Base-by-base conservation (phyloP, 352 stramenopile species). In the Aphanomyces cochlioides region DNA sequence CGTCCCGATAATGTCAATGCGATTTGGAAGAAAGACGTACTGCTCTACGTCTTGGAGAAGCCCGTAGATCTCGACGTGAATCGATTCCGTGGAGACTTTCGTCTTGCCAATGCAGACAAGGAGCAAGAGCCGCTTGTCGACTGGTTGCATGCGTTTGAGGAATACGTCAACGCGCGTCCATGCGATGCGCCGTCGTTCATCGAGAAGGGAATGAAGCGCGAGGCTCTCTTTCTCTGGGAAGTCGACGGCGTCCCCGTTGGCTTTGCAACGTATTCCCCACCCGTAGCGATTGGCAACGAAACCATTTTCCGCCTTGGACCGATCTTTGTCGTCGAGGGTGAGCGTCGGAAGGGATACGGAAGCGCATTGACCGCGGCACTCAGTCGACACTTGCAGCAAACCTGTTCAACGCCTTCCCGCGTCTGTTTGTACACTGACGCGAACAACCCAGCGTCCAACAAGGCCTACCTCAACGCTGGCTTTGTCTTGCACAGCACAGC, bases 371-470 rank as follows among this genome's bases (percentile, higher is more conserved):
- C 64, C 7, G 64, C 64, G 12, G 64, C 45, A 17, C 17, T 70
- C 2, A 54, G 50, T 37, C 54, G n/a, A 1, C 48, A 36, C 13
- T 19, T 69, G 28, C 63, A 37, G 13, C n/a, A 61, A 8, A 19
- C 38, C 5, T 41, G 43, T 47, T 13, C 40, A 38, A 58, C 63
- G 34, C 47, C 48, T 2, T 15, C 63, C 15, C 53, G 43, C 21
- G 28, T 70, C 5, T 47, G 19, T 12, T 47, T 63, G n/a, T 70
- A 41, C 36, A 50, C 64, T 34, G 64, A 70, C 39, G n/a, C 47
- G 5, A n/a, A 19, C 7, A 70, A 70, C 64, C 47, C 34, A 19
- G 64, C 64, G 3, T 63, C 64, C 17, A 70, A 60, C 64, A 61
- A 63, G 36, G 64, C 64, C 10, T 70, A 70, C 34, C 45, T 56